Evolutionary conservation across 2,329 filamentous ascomycete species (phyloP).

Genomic region (Dactylellina cionopaga): DNA sequence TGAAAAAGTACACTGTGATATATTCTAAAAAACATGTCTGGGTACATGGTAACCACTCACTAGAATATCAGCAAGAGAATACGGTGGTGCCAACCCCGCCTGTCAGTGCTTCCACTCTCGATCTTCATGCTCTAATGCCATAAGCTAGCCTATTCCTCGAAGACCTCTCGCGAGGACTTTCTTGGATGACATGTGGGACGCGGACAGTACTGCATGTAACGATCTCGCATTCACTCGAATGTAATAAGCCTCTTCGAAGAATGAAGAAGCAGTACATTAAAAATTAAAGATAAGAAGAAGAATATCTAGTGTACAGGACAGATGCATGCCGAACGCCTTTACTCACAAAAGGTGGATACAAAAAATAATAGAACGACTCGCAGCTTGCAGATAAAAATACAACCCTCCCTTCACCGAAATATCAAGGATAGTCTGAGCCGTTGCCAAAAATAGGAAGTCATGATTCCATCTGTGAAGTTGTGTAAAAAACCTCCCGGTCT

Average conservation of each 20-base stretch:
- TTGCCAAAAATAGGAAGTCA: background rate
- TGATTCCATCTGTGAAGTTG: background rate
- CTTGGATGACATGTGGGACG: too few relatives aligned
- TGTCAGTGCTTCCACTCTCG: too few relatives aligned
- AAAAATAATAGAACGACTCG: constrained; percentile 4
- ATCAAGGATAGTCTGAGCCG: background rate
- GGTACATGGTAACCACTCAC: too few relatives aligned
- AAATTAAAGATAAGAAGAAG: constrained; percentile 7
- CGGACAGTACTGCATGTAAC: too few relatives aligned
- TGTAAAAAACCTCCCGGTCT: background rate
- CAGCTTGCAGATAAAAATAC: constrained; percentile 16
- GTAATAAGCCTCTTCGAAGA: background rate
- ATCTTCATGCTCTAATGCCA: too few relatives aligned
- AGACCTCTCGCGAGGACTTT: too few relatives aligned
- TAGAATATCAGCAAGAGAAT: too few relatives aligned
- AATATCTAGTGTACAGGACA: constrained; percentile 34
- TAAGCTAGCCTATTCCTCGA: too few relatives aligned
- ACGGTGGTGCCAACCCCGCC: too few relatives aligned
- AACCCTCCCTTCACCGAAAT: constrained; percentile 2
- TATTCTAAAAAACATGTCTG: too few relatives aligned
- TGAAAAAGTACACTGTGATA: too few relatives aligned
- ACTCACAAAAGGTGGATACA: constrained; percentile 21
- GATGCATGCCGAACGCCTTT: constrained; percentile 38
- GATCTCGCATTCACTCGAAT: too few relatives aligned
- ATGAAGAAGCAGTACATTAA: background rate